phyloP scores from a whole-genome alignment of 805 yeast genomes.

The Saccharomycopsis sp. region DNA sequence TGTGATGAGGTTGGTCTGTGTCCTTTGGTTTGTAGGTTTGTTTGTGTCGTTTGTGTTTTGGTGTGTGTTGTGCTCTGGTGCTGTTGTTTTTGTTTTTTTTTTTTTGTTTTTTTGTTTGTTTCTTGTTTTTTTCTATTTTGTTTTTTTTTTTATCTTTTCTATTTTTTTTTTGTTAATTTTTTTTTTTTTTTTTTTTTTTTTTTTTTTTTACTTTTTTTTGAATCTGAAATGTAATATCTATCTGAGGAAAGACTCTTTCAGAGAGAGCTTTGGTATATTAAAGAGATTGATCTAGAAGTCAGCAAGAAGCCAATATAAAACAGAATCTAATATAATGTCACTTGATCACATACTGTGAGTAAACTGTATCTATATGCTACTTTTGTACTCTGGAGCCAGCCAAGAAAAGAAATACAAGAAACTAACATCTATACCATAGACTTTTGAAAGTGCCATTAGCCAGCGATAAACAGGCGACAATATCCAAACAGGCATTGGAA shows the following conservation, averaged over 20 bases:
- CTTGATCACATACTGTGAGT: not conserved
- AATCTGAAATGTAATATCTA: no score
- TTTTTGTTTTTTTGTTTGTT: not conserved
- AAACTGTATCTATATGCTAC: not conserved
- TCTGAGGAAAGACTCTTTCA: no score
- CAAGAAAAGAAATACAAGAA: not conserved
- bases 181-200: no score
- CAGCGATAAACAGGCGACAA: constrained; percentile 43
- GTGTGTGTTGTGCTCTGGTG: no score
- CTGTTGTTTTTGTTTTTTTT: not conserved
- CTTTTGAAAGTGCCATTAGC: constrained; percentile 51
- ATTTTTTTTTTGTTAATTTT: no score
- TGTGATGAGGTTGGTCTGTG: no score
- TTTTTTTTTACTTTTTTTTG: no score
- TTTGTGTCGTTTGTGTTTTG: no score
- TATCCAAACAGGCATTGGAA: constrained; percentile 44
- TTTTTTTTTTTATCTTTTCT: no score
- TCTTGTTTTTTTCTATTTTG: not conserved
- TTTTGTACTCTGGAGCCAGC: not conserved
- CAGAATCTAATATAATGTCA: not conserved
- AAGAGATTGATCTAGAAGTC: not conserved
- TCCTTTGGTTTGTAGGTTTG: no score
- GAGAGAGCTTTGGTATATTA: no score
- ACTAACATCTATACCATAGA: constrained; percentile 12
- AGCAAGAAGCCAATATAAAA: no score